These are phyloP conservation scores for Panellus pusillus DNA, from an alignment of 768 basidiomycete species.

Conservation along the genomic window DNA sequence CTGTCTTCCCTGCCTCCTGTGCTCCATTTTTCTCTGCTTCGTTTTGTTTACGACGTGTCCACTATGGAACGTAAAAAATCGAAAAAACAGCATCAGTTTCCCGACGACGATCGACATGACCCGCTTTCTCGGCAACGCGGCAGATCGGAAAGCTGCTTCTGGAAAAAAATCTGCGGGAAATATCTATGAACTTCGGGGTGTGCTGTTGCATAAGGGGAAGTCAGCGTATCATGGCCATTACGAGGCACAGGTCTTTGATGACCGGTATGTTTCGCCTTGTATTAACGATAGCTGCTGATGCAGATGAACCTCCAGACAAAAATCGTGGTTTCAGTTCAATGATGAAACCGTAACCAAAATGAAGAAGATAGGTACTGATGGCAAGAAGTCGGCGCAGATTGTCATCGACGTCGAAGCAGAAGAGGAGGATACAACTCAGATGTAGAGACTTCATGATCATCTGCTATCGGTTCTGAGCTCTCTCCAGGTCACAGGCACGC, in stretches of 20 bases:
- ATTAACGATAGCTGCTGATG: conserved; percentile 6
- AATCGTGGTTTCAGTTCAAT: conserved; percentile 90
- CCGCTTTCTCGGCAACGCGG: conserved; percentile 48
- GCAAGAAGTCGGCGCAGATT: conserved; percentile 30
- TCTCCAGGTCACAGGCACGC: conserved; percentile 20
- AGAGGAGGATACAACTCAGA: conserved; percentile 27
- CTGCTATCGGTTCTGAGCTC: conserved; percentile 1
- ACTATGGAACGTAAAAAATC: conserved; percentile 86
- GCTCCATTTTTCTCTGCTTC: conserved; percentile 86
- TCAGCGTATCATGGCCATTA: conserved; percentile 93
- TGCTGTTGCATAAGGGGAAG: conserved; percentile 86
- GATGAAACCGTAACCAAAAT: conserved; percentile 81
- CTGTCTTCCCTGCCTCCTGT: conserved; percentile 78
- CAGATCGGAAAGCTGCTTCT: conserved; percentile 18
- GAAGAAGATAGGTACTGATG: conserved; percentile 47
- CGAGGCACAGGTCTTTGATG: conserved; percentile 81
- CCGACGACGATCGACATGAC: conserved; percentile 74
- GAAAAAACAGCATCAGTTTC: conserved; percentile 77
- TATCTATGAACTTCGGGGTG: conserved; percentile 81
- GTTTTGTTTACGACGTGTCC: conserved; percentile 86
- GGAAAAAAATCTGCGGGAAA: conserved; percentile 24
- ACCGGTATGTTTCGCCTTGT: conserved; percentile 43
- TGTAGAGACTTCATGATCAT: conserved; percentile 9
- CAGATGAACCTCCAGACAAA: conserved; percentile 41
- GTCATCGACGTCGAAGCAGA: conserved; percentile 25